Evolutionary conservation across 768 basidiomycete genomes (phyloP), one percentile per base, ranked within the genome.

Genomic region (Lactarius trivialis): DNA sequence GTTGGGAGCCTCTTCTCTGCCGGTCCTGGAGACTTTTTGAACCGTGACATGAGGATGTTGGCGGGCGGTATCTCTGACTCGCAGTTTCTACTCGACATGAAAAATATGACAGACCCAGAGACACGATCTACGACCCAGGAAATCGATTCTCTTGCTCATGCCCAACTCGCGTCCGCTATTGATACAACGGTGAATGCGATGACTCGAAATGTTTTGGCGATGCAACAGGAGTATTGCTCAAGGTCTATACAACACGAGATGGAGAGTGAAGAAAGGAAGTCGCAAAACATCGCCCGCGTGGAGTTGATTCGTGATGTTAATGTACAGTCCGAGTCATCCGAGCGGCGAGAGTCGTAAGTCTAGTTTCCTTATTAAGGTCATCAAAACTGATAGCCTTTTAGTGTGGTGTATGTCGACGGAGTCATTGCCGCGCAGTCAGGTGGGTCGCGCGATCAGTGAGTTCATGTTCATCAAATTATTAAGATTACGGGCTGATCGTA

Each of bases 251-350:
- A 51, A 1, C 61, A 48, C 6, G 54, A 65, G 24, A 34, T 56
- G 15, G 55, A 55, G 34, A 52, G 19, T 21, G 50, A 68, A 8
- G 37, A 39, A 33, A 60, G 36, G 14, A 33, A 36, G 2, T 12
- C 5, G 17, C 55, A 34, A 4, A 28, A 15, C 19, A n/a, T 21
- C 9, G 21, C 34, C 3, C 63, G 55, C 26, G 9, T 28, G 4
- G 21, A 26, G 17, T 61, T 64, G 11, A 64, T 64, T 51, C 54
- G 43, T 32, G 55, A 52, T 36, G 34, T 64, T n/a, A 64, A 64
- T 15, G 24, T 49, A 4, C 48, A 21, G 15, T 26, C 48, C n/a
- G n/a, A n/a, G n/a, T n/a, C n/a, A 2, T 17, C 24, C 1, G 39
- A 12, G 26, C 48, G 37, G 14, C 34, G 21, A 43, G 50, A 60